These are phyloP conservation scores for Pseudocercospora crystallina DNA, from an alignment of 2,329 filamentous ascomycete genomes.

Conservation along the genomic window DNA sequence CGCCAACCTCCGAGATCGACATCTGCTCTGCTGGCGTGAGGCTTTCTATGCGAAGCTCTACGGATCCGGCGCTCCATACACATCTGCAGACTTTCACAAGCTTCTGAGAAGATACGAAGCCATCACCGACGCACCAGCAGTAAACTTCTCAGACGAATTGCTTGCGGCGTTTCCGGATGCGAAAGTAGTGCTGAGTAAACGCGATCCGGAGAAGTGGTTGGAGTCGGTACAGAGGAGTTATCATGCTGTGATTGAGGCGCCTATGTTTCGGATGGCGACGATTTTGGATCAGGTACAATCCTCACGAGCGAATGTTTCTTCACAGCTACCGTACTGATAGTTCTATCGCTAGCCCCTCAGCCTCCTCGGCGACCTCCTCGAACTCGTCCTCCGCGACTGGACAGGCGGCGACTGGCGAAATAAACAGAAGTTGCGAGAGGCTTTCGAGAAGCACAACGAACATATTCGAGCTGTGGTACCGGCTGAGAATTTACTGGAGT, in stretches of 20 bases:
- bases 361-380: conserved; percentile 6
- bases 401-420: conserved; percentile 10
- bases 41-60: conserved; percentile 11
- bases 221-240: conserved; percentile 7
- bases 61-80: conserved; percentile 5
- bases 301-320: not conserved
- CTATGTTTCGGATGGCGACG: conserved; percentile 7
- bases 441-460: conserved; percentile 12
- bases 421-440: conserved; percentile 6
- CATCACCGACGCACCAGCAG: conserved; percentile 6
- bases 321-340: not conserved
- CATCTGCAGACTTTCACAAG: conserved; percentile 5
- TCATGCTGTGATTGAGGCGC: conserved; percentile 1
- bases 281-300: conserved; percentile 2
- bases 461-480: conserved; percentile 9
- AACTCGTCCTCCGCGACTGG: conserved; percentile 11
- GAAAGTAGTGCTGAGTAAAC: conserved; percentile 61
- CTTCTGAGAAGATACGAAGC: conserved; percentile 10
- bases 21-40: conserved; percentile 12
- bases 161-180: conserved; percentile 62
- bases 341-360: not conserved
- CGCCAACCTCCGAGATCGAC: conserved; percentile 6
- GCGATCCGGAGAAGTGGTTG: conserved; percentile 39
- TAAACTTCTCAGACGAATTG: conserved; percentile 33
- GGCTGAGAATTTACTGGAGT: conserved; percentile 29